Percentiles rank a stretch among this genome's conserved stretches.
These are phyloP conservation scores for Amauroascus niger DNA, from an alignment of 2,329 filamentous ascomycete genomes.

Conservation along the genomic window DNA sequence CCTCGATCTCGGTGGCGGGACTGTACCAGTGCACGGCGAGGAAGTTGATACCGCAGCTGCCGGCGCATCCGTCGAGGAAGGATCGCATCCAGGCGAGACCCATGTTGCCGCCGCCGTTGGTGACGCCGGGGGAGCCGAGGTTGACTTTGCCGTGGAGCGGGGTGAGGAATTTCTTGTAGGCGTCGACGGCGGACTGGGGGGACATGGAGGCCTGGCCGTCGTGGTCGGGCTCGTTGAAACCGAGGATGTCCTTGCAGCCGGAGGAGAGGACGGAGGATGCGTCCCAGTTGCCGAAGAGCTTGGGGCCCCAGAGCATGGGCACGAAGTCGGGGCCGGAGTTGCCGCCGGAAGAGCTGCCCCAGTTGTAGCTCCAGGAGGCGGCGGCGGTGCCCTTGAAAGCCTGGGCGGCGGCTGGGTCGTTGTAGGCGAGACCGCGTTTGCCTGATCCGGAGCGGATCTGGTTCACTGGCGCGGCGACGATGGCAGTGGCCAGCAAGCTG, in stretches of 20 bases:
- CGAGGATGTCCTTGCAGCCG: constrained; percentile 32
- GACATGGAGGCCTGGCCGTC: constrained; percentile 32
- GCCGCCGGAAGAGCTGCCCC: constrained; percentile 25
- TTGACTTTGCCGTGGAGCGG: constrained; percentile 29
- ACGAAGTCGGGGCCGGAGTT: constrained; percentile 33
- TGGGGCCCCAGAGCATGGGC: constrained; percentile 39
- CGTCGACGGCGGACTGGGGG: constrained; percentile 29
- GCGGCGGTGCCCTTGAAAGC: constrained; percentile 24
- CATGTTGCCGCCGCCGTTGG: constrained; percentile 28
- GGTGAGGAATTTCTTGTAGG: constrained; percentile 33
- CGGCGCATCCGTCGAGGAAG: constrained; percentile 33
- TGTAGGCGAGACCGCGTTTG: constrained; percentile 36
- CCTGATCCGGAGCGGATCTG: constrained; percentile 9
- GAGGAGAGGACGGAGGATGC: constrained; percentile 28
- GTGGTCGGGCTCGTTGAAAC: constrained; percentile 42
- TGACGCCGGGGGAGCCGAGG: constrained; percentile 37
- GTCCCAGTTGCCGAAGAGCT: constrained; percentile 30
- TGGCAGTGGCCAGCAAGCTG: constrained; percentile 28
- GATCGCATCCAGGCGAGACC: constrained; percentile 35
- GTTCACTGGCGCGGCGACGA: constrained; percentile 26
- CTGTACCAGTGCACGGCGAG: constrained; percentile 41
- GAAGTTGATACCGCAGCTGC: constrained; percentile 32
- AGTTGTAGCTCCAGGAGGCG: constrained; percentile 40
- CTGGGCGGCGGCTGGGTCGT: constrained; percentile 27
- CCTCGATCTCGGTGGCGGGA: constrained; percentile 20